Evolutionary conservation across 192 early-diverging fungal species (phyloP).

Genomic region (Funneliformis mosseae): DNA sequence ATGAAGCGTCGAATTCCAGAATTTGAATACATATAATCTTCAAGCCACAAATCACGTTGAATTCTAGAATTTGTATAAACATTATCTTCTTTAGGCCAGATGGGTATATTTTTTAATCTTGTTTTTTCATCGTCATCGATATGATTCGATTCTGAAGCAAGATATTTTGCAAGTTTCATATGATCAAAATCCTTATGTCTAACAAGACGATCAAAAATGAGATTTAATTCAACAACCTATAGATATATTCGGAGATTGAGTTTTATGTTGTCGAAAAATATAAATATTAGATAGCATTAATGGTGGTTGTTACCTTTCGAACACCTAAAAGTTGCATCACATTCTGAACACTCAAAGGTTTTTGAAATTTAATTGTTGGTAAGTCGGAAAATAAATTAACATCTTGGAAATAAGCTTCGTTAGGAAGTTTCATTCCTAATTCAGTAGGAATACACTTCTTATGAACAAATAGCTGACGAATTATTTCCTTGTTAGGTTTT

Average conservation of each 20-base stretch:
- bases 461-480: constrained; percentile 37
- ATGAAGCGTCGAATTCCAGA: constrained; percentile 58
- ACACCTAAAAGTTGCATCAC: constrained; percentile 72
- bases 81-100: constrained; percentile 69
- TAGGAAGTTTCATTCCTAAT: constrained; percentile 65
- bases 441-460: constrained; percentile 73
- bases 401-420: constrained; percentile 74
- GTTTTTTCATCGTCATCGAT: constrained; percentile 62
- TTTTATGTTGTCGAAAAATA: background rate
- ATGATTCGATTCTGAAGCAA: constrained; percentile 59
- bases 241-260: background rate
- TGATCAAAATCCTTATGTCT: constrained; percentile 82
- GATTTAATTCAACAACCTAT: constrained; percentile 79
- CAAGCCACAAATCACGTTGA: too few relatives aligned
- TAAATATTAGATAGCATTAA: background rate
- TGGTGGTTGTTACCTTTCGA: constrained; percentile 57
- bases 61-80: too few relatives aligned
- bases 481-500: constrained; percentile 35
- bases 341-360: constrained; percentile 46
- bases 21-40: too few relatives aligned
- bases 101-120: constrained; percentile 60
- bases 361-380: constrained; percentile 66
- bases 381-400: constrained; percentile 86
- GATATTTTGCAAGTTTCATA: constrained; percentile 79
- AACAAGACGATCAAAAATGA: constrained; percentile 80